Base-by-base conservation (phyloP, 2,329 filamentous ascomycete species). In the Diaporthe humulicola region DNA sequence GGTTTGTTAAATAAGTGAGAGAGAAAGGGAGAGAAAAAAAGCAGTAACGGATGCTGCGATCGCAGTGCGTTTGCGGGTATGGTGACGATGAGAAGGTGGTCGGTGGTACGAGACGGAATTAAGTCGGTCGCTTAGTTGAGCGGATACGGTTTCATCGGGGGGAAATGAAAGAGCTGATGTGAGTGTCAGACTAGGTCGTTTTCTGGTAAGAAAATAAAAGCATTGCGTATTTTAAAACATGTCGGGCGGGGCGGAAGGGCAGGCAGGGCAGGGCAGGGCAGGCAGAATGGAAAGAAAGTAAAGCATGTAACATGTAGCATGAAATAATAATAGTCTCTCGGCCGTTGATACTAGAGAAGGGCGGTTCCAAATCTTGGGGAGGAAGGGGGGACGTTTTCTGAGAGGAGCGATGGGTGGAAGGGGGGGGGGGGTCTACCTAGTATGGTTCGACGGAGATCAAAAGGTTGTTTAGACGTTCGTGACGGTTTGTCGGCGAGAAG, bases 401-500 rank as follows among this genome's bases (percentile, higher is more conserved):
- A 64, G 40, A 33, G 45, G 48, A 36, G 33, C 25, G 58, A 42
- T 42, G 48, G 48, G 30, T 58, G 28, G 57, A 12, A 10, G 71
- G 15, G 10, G 17, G 45, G 61, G 25, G 38, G 38, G 64, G 72
- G 52, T 58, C 56, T 75, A 75, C 74, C 70, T 73, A 75, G 74
- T 75, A 57, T 69, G 56, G 42, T 70, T 58, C 50, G 70, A 38
- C 40, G 36, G 50, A 57, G 48, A 67, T 33, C 33, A 54, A 69
- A 67, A 54, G 22, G 64, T 28, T 69, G 64, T 54, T 69, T 54
- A 69, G 64, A 69, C 64, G 64, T 69, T 69, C 64, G 64, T 73
- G 70, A 66, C 19, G 48, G 25, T 66, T 66, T 6, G 30, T 54
- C 64, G 64, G 48, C 64, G 64, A 54, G 48, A 54, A 69, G 64